Base-by-base conservation (phyloP, 163 green algal genomes). In the Chlorella variabilis region DNA sequence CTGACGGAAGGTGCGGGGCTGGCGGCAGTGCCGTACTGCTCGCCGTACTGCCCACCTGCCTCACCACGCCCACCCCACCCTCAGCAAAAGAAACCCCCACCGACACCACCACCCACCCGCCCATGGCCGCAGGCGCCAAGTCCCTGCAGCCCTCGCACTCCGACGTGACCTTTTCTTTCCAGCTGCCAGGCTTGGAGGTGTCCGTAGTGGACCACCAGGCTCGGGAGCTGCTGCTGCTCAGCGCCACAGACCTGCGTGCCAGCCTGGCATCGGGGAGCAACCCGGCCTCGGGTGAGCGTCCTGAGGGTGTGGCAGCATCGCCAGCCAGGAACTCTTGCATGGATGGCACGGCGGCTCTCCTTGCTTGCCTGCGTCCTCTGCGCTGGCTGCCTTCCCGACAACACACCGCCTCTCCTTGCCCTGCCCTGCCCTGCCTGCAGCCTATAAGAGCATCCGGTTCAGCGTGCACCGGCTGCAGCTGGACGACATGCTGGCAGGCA, bases 401-500 rank as follows among this genome's bases (percentile, higher is more conserved):
- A n/a, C n/a, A n/a, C n/a, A n/a, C n/a, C n/a, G n/a, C n/a, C n/a
- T 54, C 45, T 56, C 33, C 25, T 33, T 21, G 7, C 56, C 6
- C 18, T 13, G 21, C 51, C 2, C 3, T n/a, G 41, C 42, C 42
- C 42, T 20, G 59, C 59, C 2, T 38, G 84, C 84, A 68, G 71
- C 76, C 36, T 89, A 83, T 77, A 63, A 45, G 48, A 71, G 75
- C 49, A 23, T 90, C 34, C 78, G 75, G n/a, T 42, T 90, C 58
- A 70, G 49, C 29, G 36, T 91, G 38, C 31, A 83, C 2, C 80
- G 48, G 25, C 21, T 92, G 38, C 87, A 92, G 79, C 63, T 89
- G 18, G 90, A 93, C 74, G 84, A 93, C 71, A 82, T 91, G 85
- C 70, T 90, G 4, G 38, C 75, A 21, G 85, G 71, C 6, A 82